Evolutionary conservation across 2,329 filamentous ascomycete species (phyloP).

Genomic region (Ilyonectria sp.): DNA sequence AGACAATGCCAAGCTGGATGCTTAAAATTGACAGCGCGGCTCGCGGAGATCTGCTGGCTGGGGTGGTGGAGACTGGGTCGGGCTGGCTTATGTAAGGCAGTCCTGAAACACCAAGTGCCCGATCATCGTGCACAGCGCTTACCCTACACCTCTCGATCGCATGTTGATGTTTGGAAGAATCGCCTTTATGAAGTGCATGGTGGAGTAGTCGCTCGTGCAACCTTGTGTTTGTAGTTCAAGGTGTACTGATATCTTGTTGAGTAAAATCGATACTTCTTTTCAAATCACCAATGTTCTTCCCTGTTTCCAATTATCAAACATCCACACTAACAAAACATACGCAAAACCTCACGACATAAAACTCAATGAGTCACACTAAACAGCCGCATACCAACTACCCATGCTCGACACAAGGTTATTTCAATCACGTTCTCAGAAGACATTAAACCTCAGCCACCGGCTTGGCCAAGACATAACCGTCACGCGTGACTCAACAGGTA

Average conservation of each 20-base stretch:
- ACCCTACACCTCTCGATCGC: constrained; percentile 14
- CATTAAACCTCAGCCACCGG: background rate
- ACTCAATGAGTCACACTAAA: background rate
- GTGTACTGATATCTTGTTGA: background rate
- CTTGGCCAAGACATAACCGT: background rate
- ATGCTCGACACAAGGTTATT: constrained; percentile 31
- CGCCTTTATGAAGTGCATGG: background rate
- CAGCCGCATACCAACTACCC: background rate
- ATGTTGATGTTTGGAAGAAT: background rate
- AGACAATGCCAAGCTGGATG: constrained; percentile 12
- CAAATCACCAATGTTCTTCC: too few species aligned
- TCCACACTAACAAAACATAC: background rate
- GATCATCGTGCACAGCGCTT: background rate
- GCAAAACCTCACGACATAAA: background rate
- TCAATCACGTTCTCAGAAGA: background rate
- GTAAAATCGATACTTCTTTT: too few species aligned
- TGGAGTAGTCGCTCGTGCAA: too few species aligned
- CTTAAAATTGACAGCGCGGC: constrained; percentile 26
- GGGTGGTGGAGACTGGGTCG: constrained; percentile 5
- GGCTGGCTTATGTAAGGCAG: constrained; percentile 8
- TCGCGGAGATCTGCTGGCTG: constrained; percentile 20
- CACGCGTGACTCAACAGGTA: constrained; percentile 9
- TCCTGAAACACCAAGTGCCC: constrained; percentile 5
- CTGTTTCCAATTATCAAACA: background rate
- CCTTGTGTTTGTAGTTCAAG: too few species aligned